phyloP scores from a whole-genome alignment of 805 yeast genomes.

The Kodamaea neixiangensis region DNA sequence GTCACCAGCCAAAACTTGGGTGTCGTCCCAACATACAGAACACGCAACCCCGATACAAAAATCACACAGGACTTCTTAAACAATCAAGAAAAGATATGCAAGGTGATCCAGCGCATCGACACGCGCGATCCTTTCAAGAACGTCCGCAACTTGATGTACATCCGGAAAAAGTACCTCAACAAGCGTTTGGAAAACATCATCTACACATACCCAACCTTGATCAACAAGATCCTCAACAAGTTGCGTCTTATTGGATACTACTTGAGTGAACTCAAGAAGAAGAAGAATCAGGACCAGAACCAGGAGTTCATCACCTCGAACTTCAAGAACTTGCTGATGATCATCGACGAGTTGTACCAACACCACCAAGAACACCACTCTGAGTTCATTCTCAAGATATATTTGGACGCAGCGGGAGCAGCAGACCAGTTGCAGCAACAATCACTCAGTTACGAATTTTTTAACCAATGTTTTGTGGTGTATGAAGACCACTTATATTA shows the following conservation, averaged over 20 bases:
- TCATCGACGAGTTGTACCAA: constrained; percentile 65
- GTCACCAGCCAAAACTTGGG: constrained; percentile 45
- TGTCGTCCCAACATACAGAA: constrained; percentile 31
- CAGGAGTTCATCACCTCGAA: constrained; percentile 42
- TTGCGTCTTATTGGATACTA: constrained; percentile 48
- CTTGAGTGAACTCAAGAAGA: constrained; percentile 30
- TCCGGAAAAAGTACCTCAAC: constrained; percentile 47
- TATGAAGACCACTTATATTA: constrained; percentile 63
- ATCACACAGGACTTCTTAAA: constrained; percentile 39
- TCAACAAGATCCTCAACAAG: constrained; percentile 59
- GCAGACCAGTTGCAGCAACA: constrained; percentile 77
- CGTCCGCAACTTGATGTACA: constrained; percentile 34
- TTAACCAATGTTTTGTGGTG: constrained; percentile 81
- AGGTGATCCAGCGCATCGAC: constrained; percentile 64
- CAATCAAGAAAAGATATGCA: constrained; percentile 65
- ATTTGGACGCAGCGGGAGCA: constrained; percentile 66
- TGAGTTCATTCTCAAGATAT: constrained; percentile 47
- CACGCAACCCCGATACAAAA: constrained; percentile 29
- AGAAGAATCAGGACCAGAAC: constrained; percentile 3
- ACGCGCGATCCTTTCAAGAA: constrained; percentile 43
- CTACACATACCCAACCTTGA: constrained; percentile 75
- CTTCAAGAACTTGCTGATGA: constrained; percentile 74
- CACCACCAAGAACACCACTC: constrained; percentile 33
- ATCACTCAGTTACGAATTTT: constrained; percentile 82
- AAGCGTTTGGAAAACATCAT: constrained; percentile 58